phyloP scores from a whole-genome alignment of 176 grass and related monocot genomes.

The Calamus simplicifolius region DNA sequence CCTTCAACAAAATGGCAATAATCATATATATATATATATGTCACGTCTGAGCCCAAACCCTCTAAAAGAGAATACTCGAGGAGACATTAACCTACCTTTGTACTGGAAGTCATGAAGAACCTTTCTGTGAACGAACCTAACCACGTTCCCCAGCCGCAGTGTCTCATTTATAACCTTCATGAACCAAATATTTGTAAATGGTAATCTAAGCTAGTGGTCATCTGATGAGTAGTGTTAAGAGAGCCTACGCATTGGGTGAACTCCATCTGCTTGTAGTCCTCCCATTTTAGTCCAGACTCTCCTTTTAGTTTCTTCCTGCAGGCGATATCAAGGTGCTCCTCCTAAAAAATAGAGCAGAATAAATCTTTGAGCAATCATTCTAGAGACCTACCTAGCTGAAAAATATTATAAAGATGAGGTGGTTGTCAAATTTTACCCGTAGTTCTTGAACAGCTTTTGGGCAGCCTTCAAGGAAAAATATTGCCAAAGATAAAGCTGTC shows the following conservation, averaged over 20 bases:
- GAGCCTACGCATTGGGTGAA: constrained; percentile 94
- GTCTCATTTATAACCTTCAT: constrained; percentile 96
- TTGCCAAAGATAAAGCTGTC: constrained; percentile 66
- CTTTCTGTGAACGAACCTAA: constrained; percentile 91
- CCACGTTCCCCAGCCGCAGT: constrained; percentile 77
- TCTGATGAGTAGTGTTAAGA: too few species aligned
- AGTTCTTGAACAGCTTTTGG: constrained; percentile 59
- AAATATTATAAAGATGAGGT: too few species aligned
- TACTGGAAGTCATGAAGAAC: constrained; percentile 73
- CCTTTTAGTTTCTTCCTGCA: constrained; percentile 44
- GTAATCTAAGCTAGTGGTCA: neutral
- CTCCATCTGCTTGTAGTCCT: constrained; percentile 98
- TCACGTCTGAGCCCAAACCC: too few species aligned
- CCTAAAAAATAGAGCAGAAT: constrained; percentile 24
- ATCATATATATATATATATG: too few species aligned
- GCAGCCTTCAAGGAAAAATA: constrained; percentile 84
- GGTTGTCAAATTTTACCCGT: constrained; percentile 25
- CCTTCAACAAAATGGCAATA: constrained; percentile 29
- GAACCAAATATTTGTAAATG: neutral
- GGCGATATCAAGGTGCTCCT: constrained; percentile 70
- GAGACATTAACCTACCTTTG: constrained; percentile 43
- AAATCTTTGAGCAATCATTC: too few species aligned
- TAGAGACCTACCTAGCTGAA: too few species aligned
- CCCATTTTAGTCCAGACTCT: constrained; percentile 62
- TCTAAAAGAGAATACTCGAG: too few species aligned